Conservation (phyloP, 768 basidiomycete species). For the Hirschioporus abietinus region DNA sequence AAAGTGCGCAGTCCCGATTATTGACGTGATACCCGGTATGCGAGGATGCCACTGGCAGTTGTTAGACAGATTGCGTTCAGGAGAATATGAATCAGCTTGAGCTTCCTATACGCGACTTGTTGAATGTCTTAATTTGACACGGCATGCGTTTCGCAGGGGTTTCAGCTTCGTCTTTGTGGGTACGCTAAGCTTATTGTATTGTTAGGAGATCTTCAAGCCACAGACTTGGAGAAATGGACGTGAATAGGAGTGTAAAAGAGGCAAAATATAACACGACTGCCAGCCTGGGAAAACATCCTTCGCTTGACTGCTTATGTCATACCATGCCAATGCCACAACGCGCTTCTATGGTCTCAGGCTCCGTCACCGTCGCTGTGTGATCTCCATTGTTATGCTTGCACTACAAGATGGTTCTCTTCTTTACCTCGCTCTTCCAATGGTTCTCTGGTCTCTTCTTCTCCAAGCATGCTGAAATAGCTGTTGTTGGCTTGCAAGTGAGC, state of each 20-base stretch:
- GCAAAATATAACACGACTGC: not conserved
- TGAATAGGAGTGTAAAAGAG: not conserved
- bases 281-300: not conserved
- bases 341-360: not conserved
- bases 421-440: slow-evolving; percentile 55
- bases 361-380: not conserved
- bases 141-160: not conserved
- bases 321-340: not conserved
- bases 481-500: slow-evolving; percentile 82
- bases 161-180: not conserved
- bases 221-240: not conserved
- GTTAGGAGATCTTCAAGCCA: not conserved
- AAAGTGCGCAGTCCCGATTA: not conserved
- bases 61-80: not conserved
- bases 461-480: slow-evolving; percentile 81
- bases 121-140: not conserved
- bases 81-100: not conserved
- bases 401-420: slow-evolving; percentile 36
- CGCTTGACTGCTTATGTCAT: not conserved
- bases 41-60: not conserved
- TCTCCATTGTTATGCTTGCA: slow-evolving; percentile 25
- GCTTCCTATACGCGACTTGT: not conserved
- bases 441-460: slow-evolving; percentile 73
- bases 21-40: not conserved
- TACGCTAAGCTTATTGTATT: not conserved